These are phyloP conservation scores for Fusarium mexicanum DNA, from an alignment of 2,329 filamentous ascomycete genomes.

Conservation along the genomic window DNA sequence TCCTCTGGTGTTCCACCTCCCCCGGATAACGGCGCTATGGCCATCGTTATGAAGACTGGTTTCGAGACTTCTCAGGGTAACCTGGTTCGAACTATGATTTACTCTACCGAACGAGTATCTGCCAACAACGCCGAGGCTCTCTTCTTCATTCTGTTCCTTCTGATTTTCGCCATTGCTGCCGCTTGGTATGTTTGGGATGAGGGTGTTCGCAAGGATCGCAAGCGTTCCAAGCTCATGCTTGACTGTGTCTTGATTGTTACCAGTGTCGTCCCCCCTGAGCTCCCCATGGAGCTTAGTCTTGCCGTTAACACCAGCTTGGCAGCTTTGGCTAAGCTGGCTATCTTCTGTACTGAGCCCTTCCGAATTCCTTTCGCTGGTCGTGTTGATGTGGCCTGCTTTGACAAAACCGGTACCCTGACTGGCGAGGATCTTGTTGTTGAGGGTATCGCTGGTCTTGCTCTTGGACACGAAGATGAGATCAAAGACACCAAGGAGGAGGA, in stretches of 20 bases:
- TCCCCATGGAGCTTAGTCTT: slow-evolving; percentile 97
- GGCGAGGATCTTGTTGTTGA: slow-evolving; percentile 97
- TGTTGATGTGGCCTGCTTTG: slow-evolving; percentile 96
- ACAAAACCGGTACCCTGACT: slow-evolving; percentile 97
- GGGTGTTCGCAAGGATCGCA: slow-evolving; percentile 92
- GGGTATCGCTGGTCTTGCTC: slow-evolving; percentile 88
- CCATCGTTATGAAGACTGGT: slow-evolving; percentile 94
- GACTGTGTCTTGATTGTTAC: slow-evolving; percentile 98
- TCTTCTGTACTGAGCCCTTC: slow-evolving; percentile 99
- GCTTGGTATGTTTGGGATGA: slow-evolving; percentile 99
- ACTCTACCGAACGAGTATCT: slow-evolving; percentile 98
- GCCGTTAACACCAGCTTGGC: slow-evolving; percentile 98
- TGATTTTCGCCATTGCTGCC: slow-evolving; percentile 94
- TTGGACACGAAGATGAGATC: slow-evolving; percentile 71
- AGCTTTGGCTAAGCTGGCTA: slow-evolving; percentile 92
- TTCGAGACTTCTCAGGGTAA: slow-evolving; percentile 99
- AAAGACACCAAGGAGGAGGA: slow-evolving; percentile 75
- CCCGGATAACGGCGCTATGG: slow-evolving; percentile 93
- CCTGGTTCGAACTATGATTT: slow-evolving; percentile 98
- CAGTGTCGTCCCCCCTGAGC: slow-evolving; percentile 96
- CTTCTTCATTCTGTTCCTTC: slow-evolving; percentile 96
- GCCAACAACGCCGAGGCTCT: slow-evolving; percentile 96
- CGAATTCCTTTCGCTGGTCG: slow-evolving; percentile 95
- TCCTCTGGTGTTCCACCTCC: slow-evolving; percentile 82
- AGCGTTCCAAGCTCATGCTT: slow-evolving; percentile 94